Base-by-base conservation (phyloP, 1,284 basidiomycete genomes). In the Trametes sp. region DNA sequence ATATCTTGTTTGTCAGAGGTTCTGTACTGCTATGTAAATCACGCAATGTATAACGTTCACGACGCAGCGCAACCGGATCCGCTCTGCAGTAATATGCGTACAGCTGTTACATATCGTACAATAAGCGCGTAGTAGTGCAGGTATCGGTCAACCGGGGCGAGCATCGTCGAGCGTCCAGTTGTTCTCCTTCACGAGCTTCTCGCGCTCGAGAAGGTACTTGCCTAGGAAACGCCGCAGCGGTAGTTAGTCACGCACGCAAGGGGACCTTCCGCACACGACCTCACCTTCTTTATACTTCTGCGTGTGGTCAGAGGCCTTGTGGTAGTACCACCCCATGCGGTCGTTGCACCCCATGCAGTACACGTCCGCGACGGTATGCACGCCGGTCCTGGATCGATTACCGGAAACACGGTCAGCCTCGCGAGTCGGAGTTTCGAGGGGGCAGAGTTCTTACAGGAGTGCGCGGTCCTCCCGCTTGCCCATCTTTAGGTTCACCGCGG, bases 211-310 rank as follows among this genome's bases (percentile, higher is more conserved):
- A n/a, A 95, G 82, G 71, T 89, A 94, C 74, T 94, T 94, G 11
- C 91, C 93, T 93, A 19, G 6, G 10, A n/a, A 16, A 2, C 35
- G 9, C 26, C 16, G 28, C 7, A 2, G 24, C 3, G 19, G n/a
- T 31, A 4, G 13, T 23, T 4, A n/a, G 38, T 19, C 6, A 10
- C 35, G 13, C 8, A 45, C 29, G 29, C 13, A 52, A 24, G 31
- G 33, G 2, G 31, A n/a, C 16, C 51, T 29, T 42, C 24, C 46
- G 41, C 36, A 29, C 16, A 31, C 4, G 23, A 16, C 68, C 80
- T 51, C 54, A 87, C 93, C 90, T 85, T 95, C 94, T 75, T 95
- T 95, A 73, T 95, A 95, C 73, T 90, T 93, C 84, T 96, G 94
- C 8, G 86, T 83, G 31, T 81, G 78, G 69, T 95, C 92, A 1